Percentiles rank a stretch among this genome's conserved stretches.
Conservation (phyloP, 495 filamentous ascomycete genomes). For the Annulohypoxylon maeteangense region DNA sequence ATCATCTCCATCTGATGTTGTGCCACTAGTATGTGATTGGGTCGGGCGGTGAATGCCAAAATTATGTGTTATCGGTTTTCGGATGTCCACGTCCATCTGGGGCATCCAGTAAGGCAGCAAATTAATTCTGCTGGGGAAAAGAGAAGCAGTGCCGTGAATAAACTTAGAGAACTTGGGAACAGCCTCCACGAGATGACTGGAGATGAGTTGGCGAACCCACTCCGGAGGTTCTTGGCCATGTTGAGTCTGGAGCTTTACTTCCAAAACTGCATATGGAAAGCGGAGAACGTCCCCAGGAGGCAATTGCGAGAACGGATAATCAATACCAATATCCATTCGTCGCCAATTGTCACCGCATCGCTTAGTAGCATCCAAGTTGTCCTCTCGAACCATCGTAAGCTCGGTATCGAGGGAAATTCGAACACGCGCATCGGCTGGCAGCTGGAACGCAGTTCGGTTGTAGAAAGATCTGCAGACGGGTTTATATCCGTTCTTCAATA, state of each 20-base stretch:
- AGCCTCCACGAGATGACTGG: constrained; percentile 94
- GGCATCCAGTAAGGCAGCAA: constrained; percentile 97
- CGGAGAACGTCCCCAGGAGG: constrained; percentile 84
- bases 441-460: constrained; percentile 96
- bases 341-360: constrained; percentile 92
- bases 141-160: constrained; percentile 89
- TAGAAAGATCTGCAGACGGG: constrained; percentile 96
- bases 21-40: constrained; percentile 77
- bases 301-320: constrained; percentile 92
- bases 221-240: constrained; percentile 95
- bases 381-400: constrained; percentile 91
- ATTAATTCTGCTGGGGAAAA: constrained; percentile 88
- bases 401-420: constrained; percentile 98
- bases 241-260: constrained; percentile 98
- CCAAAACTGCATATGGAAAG: constrained; percentile 95
- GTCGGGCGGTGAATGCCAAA: constrained; percentile 88
- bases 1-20: constrained; percentile 78
- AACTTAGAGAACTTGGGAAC: constrained; percentile 99
- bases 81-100: constrained; percentile 98
- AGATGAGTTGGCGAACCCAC: constrained; percentile 92
- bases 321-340: constrained; percentile 96
- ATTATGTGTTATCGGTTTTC: constrained; percentile 84
- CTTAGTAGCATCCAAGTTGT: constrained; percentile 84
- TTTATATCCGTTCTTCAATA: constrained; percentile 81
- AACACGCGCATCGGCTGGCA: constrained; percentile 94